These are phyloP conservation scores for Acer campestre DNA, from an alignment of 345 rosid genomes.

Conservation along the genomic window DNA sequence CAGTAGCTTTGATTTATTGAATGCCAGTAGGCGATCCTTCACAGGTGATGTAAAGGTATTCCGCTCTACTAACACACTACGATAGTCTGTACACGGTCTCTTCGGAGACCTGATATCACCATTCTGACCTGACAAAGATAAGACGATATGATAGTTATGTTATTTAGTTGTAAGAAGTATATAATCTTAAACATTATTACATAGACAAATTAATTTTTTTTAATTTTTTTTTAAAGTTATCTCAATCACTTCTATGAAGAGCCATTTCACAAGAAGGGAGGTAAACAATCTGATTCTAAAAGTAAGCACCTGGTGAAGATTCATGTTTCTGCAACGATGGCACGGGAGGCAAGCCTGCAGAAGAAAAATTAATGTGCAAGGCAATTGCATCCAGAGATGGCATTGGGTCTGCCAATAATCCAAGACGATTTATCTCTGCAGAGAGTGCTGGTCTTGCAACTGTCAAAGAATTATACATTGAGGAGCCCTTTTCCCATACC, in stretches of 20 bases:
- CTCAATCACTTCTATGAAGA: neutral
- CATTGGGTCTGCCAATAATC: slow-evolving; percentile 83
- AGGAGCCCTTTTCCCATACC: slow-evolving; percentile 99
- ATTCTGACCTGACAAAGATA: slow-evolving; percentile 69
- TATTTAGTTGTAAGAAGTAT: slow-evolving; percentile 10
- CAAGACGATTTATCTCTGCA: slow-evolving; percentile 64
- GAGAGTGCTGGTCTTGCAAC: slow-evolving; percentile 79
- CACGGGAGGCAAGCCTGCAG: slow-evolving; percentile 40
- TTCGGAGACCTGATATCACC: slow-evolving; percentile 84
- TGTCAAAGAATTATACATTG: slow-evolving; percentile 91
- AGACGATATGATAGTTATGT: neutral
- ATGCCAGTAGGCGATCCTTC: slow-evolving; percentile 70
- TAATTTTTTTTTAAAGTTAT: neutral
- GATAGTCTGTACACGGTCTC: slow-evolving; percentile 58
- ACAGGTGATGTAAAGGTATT: slow-evolving; percentile 77
- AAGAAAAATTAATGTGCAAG: slow-evolving; percentile 53
- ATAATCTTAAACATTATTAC: neutral
- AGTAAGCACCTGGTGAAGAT: slow-evolving; percentile 48
- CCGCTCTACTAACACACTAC: slow-evolving; percentile 90
- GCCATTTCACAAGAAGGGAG: neutral
- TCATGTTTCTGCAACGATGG: slow-evolving; percentile 59
- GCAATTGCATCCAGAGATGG: slow-evolving; percentile 89
- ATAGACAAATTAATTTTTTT: neutral
- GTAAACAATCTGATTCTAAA: slow-evolving; percentile 1
- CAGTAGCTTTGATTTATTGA: slow-evolving; percentile 60